A percentile compares a stretch with the other conserved stretches of the same genome.
phyloP scores from a whole-genome alignment of 345 rosid genomes.

The Adansonia digitata region DNA sequence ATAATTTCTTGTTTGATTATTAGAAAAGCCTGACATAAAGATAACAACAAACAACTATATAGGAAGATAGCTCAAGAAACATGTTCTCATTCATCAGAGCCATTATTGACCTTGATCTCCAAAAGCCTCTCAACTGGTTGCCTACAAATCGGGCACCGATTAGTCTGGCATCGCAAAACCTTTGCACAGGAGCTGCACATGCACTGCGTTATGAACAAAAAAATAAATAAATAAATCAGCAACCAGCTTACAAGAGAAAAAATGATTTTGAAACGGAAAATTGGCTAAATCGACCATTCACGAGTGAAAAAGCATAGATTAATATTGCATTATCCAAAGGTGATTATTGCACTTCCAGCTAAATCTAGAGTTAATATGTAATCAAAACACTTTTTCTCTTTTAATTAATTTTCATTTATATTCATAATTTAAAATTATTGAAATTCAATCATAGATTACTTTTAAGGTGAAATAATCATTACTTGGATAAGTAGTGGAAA shows the following conservation, averaged over 20 bases:
- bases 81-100: slow-evolving; percentile 35
- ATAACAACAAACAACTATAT: slow-evolving; percentile 22
- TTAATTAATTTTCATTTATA: too few relatives aligned
- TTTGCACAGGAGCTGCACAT: slow-evolving; percentile 97
- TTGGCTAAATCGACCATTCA: background rate
- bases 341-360: too few relatives aligned
- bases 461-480: too few relatives aligned
- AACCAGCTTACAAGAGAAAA: too few relatives aligned
- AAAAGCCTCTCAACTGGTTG: slow-evolving; percentile 94
- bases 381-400: too few relatives aligned
- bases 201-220: slow-evolving; percentile 48
- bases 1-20: slow-evolving; percentile 23
- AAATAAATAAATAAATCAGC: background rate
- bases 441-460: too few relatives aligned
- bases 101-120: slow-evolving; percentile 73
- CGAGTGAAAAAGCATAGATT: background rate
- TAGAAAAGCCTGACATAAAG: slow-evolving; percentile 10
- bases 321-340: too few relatives aligned
- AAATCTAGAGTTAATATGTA: too few relatives aligned
- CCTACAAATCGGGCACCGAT: slow-evolving; percentile 89
- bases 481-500: background rate
- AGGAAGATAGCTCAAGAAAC: slow-evolving; percentile 11
- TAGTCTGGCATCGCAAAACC: slow-evolving; percentile 82
- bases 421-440: too few relatives aligned
- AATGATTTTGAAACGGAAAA: background rate